Base-by-base conservation (phyloP, 106 monocot genomes). In the Agapanthus africanus region DNA sequence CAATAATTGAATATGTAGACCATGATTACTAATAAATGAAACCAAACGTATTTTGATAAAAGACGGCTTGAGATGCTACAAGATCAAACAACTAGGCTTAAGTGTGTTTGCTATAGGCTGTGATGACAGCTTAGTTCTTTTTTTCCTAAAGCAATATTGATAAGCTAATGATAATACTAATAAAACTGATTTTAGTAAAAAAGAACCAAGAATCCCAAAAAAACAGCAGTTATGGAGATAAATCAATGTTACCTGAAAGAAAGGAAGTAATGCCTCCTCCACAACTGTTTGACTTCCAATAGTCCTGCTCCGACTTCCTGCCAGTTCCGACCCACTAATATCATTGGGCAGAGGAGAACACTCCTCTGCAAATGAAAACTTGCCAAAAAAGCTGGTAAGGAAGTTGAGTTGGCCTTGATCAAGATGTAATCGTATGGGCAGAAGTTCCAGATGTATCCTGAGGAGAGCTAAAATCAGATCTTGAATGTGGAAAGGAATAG, bases 161-260 rank as follows among this genome's bases (percentile, higher is more conserved):
- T 14, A 46, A 46, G 46, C 46, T 16, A n/a, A n/a, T n/a, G n/a
- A 46, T 46, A 21, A 21, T 3, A 3, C n/a, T n/a, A n/a, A n/a
- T n/a, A n/a, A n/a, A n/a, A n/a, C n/a, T n/a, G n/a, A n/a, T n/a
- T n/a, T n/a, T n/a, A n/a, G n/a, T n/a, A n/a, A n/a, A n/a, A n/a
- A n/a, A n/a, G n/a, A n/a, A n/a, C n/a, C n/a, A n/a, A n/a, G n/a
- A n/a, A n/a, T n/a, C n/a, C n/a, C n/a, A n/a, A n/a, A n/a, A n/a
- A n/a, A n/a, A n/a, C n/a, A n/a, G n/a, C n/a, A n/a, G n/a, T n/a
- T n/a, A n/a, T n/a, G n/a, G n/a, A n/a, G n/a, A n/a, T n/a, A n/a
- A n/a, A n/a, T n/a, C n/a, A n/a, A n/a, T n/a, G n/a, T n/a, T 76
- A 77, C 95, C 95, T 95, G 95, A 77, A 99, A 99, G 67, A 99